phyloP scores from a whole-genome alignment of 441 rosid species.

The Adansonia gregorii region DNA sequence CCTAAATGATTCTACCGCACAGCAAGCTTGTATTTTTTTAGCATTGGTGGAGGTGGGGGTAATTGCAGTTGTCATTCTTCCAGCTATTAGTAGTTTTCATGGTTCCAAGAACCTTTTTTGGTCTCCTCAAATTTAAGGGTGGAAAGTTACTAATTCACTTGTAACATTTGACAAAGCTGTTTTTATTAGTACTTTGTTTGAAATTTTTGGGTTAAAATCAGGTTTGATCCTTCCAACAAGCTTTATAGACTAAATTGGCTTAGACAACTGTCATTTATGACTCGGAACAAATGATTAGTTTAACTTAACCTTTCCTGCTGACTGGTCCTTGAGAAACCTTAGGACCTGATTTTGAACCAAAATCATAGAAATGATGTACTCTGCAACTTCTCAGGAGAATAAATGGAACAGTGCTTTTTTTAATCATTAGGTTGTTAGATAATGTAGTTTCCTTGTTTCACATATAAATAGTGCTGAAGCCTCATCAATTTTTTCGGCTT shows the following conservation, averaged over 20 bases:
- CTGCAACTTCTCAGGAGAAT: neutral
- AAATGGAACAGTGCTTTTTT: neutral
- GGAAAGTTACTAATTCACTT: neutral
- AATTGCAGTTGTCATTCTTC: neutral
- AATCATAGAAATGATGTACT: neutral
- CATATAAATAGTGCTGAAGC: constrained; percentile 3
- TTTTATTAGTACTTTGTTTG: neutral
- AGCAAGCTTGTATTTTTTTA: neutral
- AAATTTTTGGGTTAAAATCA: neutral
- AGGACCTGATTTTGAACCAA: neutral
- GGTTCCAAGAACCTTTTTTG: neutral
- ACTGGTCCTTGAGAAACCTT: neutral
- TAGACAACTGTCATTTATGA: neutral
- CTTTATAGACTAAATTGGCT: neutral
- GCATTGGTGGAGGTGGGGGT: neutral
- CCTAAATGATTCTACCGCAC: neutral
- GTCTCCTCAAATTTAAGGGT: neutral
- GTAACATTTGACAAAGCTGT: neutral
- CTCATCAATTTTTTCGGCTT: neutral
- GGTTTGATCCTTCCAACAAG: neutral
- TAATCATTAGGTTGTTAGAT: neutral
- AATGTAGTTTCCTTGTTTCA: neutral
- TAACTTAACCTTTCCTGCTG: neutral
- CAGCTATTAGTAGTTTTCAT: neutral
- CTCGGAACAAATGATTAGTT: neutral